Conservation (phyloP, 2,329 filamentous ascomycete genomes). For the Venturia aucupariae region DNA sequence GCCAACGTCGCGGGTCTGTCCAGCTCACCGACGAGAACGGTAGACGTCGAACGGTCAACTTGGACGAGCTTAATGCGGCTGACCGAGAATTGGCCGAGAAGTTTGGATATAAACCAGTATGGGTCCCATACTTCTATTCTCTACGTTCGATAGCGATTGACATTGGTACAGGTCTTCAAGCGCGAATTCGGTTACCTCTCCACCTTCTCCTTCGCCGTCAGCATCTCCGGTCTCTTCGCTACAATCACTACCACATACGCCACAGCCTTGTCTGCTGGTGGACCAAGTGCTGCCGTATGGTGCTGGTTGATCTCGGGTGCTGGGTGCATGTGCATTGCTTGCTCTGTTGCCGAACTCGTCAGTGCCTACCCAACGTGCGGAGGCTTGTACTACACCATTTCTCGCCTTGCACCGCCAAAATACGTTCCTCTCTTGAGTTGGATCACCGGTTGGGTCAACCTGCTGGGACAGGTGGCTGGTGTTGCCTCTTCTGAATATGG, state of each 20-base stretch:
- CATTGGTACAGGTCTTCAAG: slow-evolving; percentile 41
- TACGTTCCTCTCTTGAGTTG: slow-evolving; percentile 43
- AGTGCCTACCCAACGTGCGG: slow-evolving; percentile 51
- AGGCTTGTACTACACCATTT: slow-evolving; percentile 48
- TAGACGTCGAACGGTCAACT: slow-evolving; percentile 16
- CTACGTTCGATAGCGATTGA: background rate
- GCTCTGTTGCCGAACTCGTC: slow-evolving; percentile 47
- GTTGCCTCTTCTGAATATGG: slow-evolving; percentile 50
- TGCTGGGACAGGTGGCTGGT: slow-evolving; percentile 44
- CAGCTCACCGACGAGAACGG: slow-evolving; percentile 15
- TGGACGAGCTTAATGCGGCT: slow-evolving; percentile 22
- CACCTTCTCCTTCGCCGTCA: slow-evolving; percentile 52
- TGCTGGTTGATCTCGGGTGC: slow-evolving; percentile 49
- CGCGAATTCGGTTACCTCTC: slow-evolving; percentile 50
- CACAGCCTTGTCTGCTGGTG: slow-evolving; percentile 45
- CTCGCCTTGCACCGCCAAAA: slow-evolving; percentile 40
- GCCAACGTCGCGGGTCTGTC: slow-evolving; percentile 1
- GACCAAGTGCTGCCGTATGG: slow-evolving; percentile 47
- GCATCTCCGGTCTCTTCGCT: slow-evolving; percentile 47
- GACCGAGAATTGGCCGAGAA: slow-evolving; percentile 24
- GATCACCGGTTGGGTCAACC: slow-evolving; percentile 37
- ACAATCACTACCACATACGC: slow-evolving; percentile 48
- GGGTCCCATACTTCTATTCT: background rate
- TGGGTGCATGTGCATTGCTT: slow-evolving; percentile 47
- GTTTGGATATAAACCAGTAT: slow-evolving; percentile 26